phyloP scores from a whole-genome alignment of 768 basidiomycete genomes.

The Mrakia blollopis region DNA sequence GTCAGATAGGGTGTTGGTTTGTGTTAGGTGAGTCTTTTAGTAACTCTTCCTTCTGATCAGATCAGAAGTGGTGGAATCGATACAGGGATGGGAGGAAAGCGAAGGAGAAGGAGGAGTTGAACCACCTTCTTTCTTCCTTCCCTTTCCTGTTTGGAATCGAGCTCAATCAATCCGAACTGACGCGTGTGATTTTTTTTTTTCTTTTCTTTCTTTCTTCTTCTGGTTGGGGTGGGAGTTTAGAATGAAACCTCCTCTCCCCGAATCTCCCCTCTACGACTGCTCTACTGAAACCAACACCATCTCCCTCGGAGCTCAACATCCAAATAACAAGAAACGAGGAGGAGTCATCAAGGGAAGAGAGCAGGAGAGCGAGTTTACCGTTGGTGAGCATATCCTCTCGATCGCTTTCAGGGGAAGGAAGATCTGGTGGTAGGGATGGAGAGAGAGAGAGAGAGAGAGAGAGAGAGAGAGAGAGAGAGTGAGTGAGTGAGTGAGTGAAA shows the following conservation, averaged over 20 bases:
- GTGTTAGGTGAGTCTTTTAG: constrained; percentile 5
- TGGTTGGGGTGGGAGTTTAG: not conserved
- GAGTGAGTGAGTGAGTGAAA: not conserved
- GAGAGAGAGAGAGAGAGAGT: not conserved
- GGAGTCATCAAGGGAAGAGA: constrained; percentile 30
- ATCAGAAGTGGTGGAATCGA: too few relatives aligned
- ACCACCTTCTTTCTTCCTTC: not conserved
- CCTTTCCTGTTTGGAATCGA: not conserved
- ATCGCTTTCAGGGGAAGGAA: too few relatives aligned
- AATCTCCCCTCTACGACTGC: constrained; percentile 25
- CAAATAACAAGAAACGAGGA: constrained; percentile 29
- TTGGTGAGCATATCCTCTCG: constrained; percentile 17
- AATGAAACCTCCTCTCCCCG: constrained; percentile 5
- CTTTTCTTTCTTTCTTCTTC: not conserved
- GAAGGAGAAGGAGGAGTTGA: not conserved
- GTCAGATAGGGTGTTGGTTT: not conserved
- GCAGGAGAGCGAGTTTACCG: constrained; percentile 21
- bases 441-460: not conserved
- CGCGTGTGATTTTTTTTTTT: not conserved
- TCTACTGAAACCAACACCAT: constrained; percentile 16
- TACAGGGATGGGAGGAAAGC: too few relatives aligned
- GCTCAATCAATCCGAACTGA: not conserved
- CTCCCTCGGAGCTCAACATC: constrained; percentile 9
- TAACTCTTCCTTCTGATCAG: too few relatives aligned
- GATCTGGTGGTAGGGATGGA: too few relatives aligned